Evolutionary conservation across 2,329 filamentous ascomycete genomes (phyloP), one percentile per base, ranked within the genome.

Genomic region (Diaporthe ilicicola): DNA sequence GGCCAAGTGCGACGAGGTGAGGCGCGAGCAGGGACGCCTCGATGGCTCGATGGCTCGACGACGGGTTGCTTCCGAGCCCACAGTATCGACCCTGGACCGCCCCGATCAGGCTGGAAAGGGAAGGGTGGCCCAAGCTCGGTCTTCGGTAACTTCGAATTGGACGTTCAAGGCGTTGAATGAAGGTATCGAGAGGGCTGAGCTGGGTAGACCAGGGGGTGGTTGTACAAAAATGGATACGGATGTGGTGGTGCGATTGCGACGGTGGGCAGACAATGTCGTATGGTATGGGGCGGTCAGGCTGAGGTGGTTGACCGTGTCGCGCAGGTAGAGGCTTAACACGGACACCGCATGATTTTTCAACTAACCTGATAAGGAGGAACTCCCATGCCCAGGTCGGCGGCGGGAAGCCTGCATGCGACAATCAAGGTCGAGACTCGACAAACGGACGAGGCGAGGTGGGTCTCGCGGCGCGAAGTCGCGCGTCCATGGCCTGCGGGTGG

Each of bases 261-360:
- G 56, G 66, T 72, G 70, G 70, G 67, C 70, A 72, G 70, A 72
- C 70, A 67, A 70, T 72, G 46, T 69, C 67, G 70, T 70, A 72
- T 50, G 22, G 53, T 42, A 55, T 50, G 44, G 44, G 39, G 32
- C 32, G 29, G 50, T 48, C 37, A 81, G 51, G 84, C 83, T 32
- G 83, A 83, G 15, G 80, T 83, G 65, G 81, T 81, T 81, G 62
- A 84, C 81, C 56, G 62, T 84, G 82, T 50, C 82, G 83, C 53
- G 81, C 78, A 70, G 34, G 62, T 66, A 53, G 32, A 15, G 10
- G 34, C n/a, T n/a, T n/a, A n/a, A n/a, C n/a, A n/a, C n/a, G n/a
- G n/a, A n/a, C n/a, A n/a, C n/a, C n/a, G n/a, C n/a, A n/a, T n/a
- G n/a, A n/a, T n/a, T n/a, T n/a, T n/a, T n/a, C n/a, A n/a, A n/a